Percentiles rank a stretch among this genome's conserved stretches.
phyloP scores from a whole-genome alignment of 73 alveolate species.

The Blepharisma japonicum region DNA sequence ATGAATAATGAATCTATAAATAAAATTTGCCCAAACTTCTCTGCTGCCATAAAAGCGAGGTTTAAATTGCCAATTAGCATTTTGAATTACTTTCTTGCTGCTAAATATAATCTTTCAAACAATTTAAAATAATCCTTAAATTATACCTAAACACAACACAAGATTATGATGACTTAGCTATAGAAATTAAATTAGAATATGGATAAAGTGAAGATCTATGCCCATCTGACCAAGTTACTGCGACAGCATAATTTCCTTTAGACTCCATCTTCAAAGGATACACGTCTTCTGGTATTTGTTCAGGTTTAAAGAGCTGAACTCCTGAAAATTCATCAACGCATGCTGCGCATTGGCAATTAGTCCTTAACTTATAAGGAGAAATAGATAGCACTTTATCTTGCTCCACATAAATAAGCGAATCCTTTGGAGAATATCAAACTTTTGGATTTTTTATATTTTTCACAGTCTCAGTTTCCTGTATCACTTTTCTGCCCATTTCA shows the following conservation, averaged over 20 bases:
- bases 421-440: not conserved
- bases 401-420: not conserved
- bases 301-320: slow-evolving; percentile 40
- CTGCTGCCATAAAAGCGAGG: too few species aligned
- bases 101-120: too few species aligned
- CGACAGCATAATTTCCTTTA: slow-evolving; percentile 91
- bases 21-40: too few species aligned
- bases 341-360: slow-evolving; percentile 76
- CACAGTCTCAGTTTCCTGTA: slow-evolving; percentile 47
- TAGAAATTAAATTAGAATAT: slow-evolving; percentile 20
- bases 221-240: slow-evolving; percentile 89
- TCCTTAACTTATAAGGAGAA: slow-evolving; percentile 64
- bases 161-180: too few species aligned
- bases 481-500: slow-evolving; percentile 57
- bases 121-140: too few species aligned
- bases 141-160: too few species aligned
- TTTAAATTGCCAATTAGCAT: too few species aligned
- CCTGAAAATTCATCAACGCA: slow-evolving; percentile 86
- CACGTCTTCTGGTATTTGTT: slow-evolving; percentile 71
- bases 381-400: slow-evolving; percentile 44
- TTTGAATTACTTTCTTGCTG: too few species aligned
- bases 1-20: too few species aligned
- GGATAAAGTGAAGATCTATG: slow-evolving; percentile 84
- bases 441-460: slow-evolving; percentile 24
- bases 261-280: slow-evolving; percentile 71